A percentile compares a stretch with the other conserved stretches of the same genome.
Conservation (phyloP, 31 red algal species). For the Porphyra umbilicalis region DNA sequence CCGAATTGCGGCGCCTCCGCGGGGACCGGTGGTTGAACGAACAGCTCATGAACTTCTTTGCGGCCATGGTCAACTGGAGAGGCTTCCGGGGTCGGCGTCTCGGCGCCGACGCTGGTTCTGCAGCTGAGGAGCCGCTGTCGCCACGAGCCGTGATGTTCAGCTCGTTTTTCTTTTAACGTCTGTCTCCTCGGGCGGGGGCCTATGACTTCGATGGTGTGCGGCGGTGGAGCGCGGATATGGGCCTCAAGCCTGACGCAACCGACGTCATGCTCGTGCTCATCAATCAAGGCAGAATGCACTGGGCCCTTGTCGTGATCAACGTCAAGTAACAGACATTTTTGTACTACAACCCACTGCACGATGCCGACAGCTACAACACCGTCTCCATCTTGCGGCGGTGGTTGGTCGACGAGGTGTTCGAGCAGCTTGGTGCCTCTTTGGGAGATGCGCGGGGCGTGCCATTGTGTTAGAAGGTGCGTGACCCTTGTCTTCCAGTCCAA, state of each 20-base stretch:
- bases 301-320: constrained; percentile 57
- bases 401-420: constrained; percentile 50
- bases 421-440: constrained; percentile 23
- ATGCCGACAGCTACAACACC: constrained; percentile 8
- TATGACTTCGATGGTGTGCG: constrained; percentile 48
- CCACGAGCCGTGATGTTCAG: constrained; percentile 19
- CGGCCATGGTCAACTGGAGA: no score
- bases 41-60: no score
- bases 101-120: no score
- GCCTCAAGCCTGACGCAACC: neutral
- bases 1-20: no score
- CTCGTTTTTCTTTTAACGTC: constrained; percentile 32
- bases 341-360: constrained; percentile 35
- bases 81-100: no score
- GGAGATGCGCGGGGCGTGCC: constrained; percentile 18
- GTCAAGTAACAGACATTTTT: constrained; percentile 18
- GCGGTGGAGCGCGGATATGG: constrained; percentile 36
- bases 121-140: no score
- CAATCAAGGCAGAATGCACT: constrained; percentile 41
- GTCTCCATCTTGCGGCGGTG: constrained; percentile 47
- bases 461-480: constrained; percentile 16
- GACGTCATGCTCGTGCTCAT: constrained; percentile 51
- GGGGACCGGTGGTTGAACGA: no score
- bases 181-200: neutral
- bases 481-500: constrained; percentile 37